A percentile compares a stretch with the other conserved stretches of the same genome.
Conservation (phyloP, 768 basidiomycete genomes). For the Russula emetica region DNA sequence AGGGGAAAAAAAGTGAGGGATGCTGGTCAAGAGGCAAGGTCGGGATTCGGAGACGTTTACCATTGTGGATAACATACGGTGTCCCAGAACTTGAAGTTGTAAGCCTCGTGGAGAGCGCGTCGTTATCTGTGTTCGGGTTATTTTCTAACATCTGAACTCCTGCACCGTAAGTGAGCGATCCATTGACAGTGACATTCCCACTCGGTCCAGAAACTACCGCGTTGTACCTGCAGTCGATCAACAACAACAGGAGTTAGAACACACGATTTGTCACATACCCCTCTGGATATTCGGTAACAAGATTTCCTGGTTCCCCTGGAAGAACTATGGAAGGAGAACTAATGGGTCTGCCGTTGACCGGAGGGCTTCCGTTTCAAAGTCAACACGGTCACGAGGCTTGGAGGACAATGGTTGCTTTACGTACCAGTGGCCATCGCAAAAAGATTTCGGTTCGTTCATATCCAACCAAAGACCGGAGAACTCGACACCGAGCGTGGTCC, state of each 20-base stretch:
- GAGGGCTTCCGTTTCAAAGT: slow-evolving; percentile 42
- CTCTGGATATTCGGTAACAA: slow-evolving; percentile 60
- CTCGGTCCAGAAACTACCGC: slow-evolving; percentile 57
- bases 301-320: slow-evolving; percentile 52
- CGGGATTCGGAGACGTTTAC: slow-evolving; percentile 34
- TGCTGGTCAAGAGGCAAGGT: neutral
- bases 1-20: neutral
- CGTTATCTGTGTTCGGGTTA: neutral
- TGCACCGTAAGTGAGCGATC: slow-evolving; percentile 49
- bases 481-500: slow-evolving; percentile 49
- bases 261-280: slow-evolving; percentile 41
- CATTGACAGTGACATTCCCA: slow-evolving; percentile 72
- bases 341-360: slow-evolving; percentile 52
- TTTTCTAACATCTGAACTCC: slow-evolving; percentile 25
- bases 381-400: neutral
- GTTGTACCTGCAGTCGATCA: slow-evolving; percentile 48
- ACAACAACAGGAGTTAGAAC: neutral
- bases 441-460: slow-evolving; percentile 65
- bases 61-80: slow-evolving; percentile 70
- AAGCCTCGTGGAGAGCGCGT: slow-evolving; percentile 36
- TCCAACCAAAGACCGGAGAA: slow-evolving; percentile 66
- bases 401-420: neutral
- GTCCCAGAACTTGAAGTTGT: slow-evolving; percentile 53
- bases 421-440: slow-evolving; percentile 49
- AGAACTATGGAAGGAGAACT: slow-evolving; percentile 52